These are phyloP conservation scores for Cladosporium cucumerinum DNA, from an alignment of 2,329 filamentous ascomycete species.

Conservation along the genomic window DNA sequence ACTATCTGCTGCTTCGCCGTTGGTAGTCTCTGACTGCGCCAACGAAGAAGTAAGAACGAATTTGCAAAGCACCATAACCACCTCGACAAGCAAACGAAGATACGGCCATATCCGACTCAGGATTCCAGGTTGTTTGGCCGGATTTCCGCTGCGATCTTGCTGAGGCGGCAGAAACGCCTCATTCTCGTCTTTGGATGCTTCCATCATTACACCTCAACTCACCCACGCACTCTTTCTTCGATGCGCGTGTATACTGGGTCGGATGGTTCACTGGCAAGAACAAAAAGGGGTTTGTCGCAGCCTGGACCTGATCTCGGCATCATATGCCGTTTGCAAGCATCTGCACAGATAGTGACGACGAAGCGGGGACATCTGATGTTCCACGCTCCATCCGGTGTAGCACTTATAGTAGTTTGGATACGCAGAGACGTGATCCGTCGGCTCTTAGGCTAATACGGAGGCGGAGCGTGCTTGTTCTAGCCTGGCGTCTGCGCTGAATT, in stretches of 20 bases:
- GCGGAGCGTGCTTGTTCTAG: constrained; percentile 6
- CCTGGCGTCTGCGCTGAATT: not conserved
- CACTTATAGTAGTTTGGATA: constrained; percentile 7
- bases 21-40: not conserved
- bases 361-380: not conserved
- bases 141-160: not conserved
- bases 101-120: constrained; percentile 6
- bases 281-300: not conserved
- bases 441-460: constrained; percentile 14
- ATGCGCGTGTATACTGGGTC: not conserved
- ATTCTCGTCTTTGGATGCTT: constrained; percentile 2
- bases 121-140: not conserved
- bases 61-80: constrained; percentile 12
- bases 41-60: constrained; percentile 3
- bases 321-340: not conserved
- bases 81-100: constrained; percentile 1
- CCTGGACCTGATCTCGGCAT: not conserved
- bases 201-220: not conserved
- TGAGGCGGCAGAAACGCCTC: constrained; percentile 1
- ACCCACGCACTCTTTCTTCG: not conserved
- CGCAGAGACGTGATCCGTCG: not conserved
- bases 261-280: not conserved
- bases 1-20: not conserved
- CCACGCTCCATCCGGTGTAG: not conserved
- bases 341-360: not conserved